Base-by-base conservation (phyloP, 116 monocot species). In the Cymodocea nodosa region DNA sequence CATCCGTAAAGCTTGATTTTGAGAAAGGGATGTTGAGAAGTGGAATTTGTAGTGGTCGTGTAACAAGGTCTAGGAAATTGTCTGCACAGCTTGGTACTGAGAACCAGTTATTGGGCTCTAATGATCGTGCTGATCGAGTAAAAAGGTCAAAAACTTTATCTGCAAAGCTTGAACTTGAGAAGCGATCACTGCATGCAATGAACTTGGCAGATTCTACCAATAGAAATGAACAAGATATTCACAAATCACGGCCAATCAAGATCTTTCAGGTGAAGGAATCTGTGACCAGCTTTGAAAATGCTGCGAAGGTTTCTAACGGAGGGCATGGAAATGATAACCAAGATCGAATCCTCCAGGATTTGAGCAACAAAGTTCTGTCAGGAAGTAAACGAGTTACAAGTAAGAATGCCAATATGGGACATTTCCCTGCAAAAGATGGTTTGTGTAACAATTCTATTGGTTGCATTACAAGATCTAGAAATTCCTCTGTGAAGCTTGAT, bases 61-160 rank as follows among this genome's bases (percentile, higher is more conserved):
- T 71, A 49, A 73, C 65, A 60, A 78, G 66, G 36, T 78, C 85
- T 35, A 76, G 55, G 44, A 16, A 2, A 67, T 19, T 56, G 14
- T 34, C 68, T 51, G 44, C 67, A 56, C 74, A 76, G 59, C 20
- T 66, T 23, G 67, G 68, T 62, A 19, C 18, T 69, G 51, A 16
- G 56, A 55, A 39, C 13, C 52, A 52, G 49, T n/a, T 48, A 10
- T 48, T 64, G 63, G 19, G 52, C 16, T 25, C 50, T 25, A 71
- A n/a, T 17, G 35, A 78, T 8, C 63, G 17, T 37, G 36, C 39
- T n/a, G 62, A 10, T 62, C 62, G 23, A 35, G 40, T 39, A 35
- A 39, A n/a, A 15, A 64, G 64, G 49, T 48, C 64, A 4, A 64
- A 10, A 48, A 37, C 18, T 64, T 50, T 4, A 13, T 64, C 64